phyloP scores from a whole-genome alignment of 2,329 filamentous ascomycete species.

The Huntiella abstrusa region DNA sequence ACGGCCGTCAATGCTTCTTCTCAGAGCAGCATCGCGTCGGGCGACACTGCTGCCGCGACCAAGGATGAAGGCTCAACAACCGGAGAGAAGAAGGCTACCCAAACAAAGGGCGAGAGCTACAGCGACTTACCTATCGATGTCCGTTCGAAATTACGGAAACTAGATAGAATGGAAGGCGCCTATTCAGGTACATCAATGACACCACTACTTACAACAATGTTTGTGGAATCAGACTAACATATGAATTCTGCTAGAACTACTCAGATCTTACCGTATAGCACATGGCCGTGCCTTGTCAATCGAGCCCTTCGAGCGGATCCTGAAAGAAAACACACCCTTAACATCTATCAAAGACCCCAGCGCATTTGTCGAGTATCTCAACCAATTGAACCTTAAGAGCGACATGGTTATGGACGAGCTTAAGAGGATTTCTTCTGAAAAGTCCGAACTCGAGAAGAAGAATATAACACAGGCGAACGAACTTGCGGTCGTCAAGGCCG shows the following conservation, averaged over 20 bases:
- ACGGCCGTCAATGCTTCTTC: not conserved
- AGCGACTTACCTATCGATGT: slow-evolving; percentile 55
- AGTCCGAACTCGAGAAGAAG: slow-evolving; percentile 62
- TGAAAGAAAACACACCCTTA: slow-evolving; percentile 83
- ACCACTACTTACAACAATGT: not conserved
- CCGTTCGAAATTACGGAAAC: slow-evolving; percentile 53
- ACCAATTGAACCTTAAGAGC: slow-evolving; percentile 64
- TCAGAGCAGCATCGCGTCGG: too few relatives aligned
- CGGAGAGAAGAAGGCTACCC: slow-evolving; percentile 27
- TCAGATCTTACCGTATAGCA: slow-evolving; percentile 80
- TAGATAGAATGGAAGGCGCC: slow-evolving; percentile 77
- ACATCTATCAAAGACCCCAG: slow-evolving; percentile 73
- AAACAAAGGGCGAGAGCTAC: slow-evolving; percentile 13
- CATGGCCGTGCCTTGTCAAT: slow-evolving; percentile 74
- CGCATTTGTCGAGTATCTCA: slow-evolving; percentile 75
- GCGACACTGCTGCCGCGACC: too few relatives aligned
- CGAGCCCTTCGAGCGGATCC: slow-evolving; percentile 77
- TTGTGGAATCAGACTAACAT: not conserved
- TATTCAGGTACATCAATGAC: slow-evolving; percentile 49
- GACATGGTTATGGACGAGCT: slow-evolving; percentile 92
- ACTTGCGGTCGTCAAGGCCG: slow-evolving; percentile 29
- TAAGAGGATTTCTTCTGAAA: slow-evolving; percentile 67
- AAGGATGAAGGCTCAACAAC: not conserved
- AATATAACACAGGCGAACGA: slow-evolving; percentile 24
- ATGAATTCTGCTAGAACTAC: slow-evolving; percentile 39